Conservation (phyloP, 176 grass and related monocot genomes). For the Bonia amplexicaulis region DNA sequence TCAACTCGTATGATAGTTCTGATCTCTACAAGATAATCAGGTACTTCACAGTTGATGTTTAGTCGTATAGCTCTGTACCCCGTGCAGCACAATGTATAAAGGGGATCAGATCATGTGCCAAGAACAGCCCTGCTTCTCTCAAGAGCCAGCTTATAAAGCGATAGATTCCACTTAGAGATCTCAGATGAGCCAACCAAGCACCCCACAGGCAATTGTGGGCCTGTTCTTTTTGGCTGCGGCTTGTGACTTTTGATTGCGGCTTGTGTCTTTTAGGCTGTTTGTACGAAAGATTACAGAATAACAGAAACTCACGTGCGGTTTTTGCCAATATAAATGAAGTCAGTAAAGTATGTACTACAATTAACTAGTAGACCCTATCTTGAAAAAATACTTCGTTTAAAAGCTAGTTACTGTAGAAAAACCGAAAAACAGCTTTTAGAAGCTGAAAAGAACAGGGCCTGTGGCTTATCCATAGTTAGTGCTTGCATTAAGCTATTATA, state of each 20-base stretch:
- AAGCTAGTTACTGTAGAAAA: too few species aligned
- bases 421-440: too few species aligned
- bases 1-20: not conserved
- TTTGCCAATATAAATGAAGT: too few species aligned
- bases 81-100: not conserved
- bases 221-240: too few species aligned
- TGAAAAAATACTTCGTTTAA: too few species aligned
- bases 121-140: not conserved
- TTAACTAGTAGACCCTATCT: too few species aligned
- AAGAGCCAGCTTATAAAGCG: not conserved
- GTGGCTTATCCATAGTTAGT: not conserved
- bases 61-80: not conserved
- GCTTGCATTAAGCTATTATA: not conserved
- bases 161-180: not conserved
- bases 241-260: too few species aligned
- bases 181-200: not conserved
- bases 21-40: not conserved
- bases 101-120: not conserved
- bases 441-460: too few species aligned
- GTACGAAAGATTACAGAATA: too few species aligned
- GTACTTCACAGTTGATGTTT: not conserved
- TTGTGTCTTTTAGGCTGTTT: too few species aligned
- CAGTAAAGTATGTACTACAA: too few species aligned
- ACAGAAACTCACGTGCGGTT: too few species aligned
- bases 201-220: not conserved